Evolutionary conservation across 257 asterid genomes (phyloP).

Genomic region (Apocynum venetum): DNA sequence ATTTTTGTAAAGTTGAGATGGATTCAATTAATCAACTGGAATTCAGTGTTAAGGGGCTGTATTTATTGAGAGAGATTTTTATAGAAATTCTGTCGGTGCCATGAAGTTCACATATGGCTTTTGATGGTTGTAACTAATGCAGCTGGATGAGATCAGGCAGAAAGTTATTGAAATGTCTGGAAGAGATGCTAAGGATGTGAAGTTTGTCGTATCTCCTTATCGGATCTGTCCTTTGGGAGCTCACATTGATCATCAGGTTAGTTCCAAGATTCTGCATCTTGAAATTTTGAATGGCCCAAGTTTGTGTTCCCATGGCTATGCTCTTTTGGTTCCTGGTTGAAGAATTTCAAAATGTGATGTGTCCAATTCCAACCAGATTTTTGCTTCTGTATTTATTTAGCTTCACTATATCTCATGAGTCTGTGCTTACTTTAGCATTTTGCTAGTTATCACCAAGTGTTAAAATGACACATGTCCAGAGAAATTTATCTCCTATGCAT

Average conservation of each 20-base stretch:
- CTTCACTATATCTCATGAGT: neutral
- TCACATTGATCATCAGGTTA: conserved; percentile 98
- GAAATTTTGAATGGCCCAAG: neutral
- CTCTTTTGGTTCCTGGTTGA: neutral
- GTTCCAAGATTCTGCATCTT: conserved; percentile 8
- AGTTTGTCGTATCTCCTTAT: conserved; percentile 78
- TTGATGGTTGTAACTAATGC: conserved; percentile 27
- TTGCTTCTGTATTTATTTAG: neutral
- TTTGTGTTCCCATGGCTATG: neutral
- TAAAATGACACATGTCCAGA: neutral
- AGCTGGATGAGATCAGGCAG: conserved; percentile 60
- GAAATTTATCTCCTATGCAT: neutral
- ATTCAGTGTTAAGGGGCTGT: neutral
- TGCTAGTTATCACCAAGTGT: neutral
- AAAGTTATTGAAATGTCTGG: conserved; percentile 66
- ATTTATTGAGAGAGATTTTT: neutral
- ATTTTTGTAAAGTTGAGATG: neutral
- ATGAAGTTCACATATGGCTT: neutral
- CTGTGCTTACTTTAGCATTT: neutral
- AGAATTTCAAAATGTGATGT: neutral
- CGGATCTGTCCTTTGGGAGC: conserved; percentile 98
- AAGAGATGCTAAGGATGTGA: conserved; percentile 52
- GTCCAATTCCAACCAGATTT: neutral
- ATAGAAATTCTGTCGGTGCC: neutral
- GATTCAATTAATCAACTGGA: neutral